A percentile compares a stretch with the other conserved stretches of the same genome.
These are phyloP conservation scores for Acacia acuminata DNA, from an alignment of 306 rosid genomes.

Conservation along the genomic window DNA sequence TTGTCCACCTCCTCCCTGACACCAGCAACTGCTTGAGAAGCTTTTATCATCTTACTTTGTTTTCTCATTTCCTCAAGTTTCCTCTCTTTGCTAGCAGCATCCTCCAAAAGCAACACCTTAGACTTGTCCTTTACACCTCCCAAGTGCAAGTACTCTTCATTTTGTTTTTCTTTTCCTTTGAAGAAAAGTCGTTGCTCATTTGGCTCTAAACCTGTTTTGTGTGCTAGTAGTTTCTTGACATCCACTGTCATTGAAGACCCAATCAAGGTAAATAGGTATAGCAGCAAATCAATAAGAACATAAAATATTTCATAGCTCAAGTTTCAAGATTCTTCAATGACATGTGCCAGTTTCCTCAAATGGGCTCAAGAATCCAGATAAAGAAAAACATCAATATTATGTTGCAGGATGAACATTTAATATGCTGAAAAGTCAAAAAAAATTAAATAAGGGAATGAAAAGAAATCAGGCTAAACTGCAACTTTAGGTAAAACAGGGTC, in stretches of 20 bases:
- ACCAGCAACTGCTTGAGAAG: conserved; percentile 58
- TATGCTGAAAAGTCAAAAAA: neutral
- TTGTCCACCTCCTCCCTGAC: conserved; percentile 75
- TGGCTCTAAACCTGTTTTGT: conserved; percentile 67
- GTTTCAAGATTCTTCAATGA: conserved; percentile 5
- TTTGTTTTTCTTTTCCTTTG: conserved; percentile 69
- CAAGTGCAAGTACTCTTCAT: conserved; percentile 62
- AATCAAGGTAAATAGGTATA: conserved; percentile 17
- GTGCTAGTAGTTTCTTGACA: conserved; percentile 55
- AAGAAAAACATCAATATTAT: conserved; percentile 6
- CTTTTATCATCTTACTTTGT: conserved; percentile 53
- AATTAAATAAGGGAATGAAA: neutral
- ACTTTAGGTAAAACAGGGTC: neutral
- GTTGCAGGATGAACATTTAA: conserved; percentile 6
- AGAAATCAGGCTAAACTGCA: neutral
- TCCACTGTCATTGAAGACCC: conserved; percentile 59
- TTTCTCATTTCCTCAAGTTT: conserved; percentile 51
- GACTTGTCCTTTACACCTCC: conserved; percentile 84
- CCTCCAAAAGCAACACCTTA: conserved; percentile 68
- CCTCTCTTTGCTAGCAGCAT: conserved; percentile 53
- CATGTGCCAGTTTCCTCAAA: conserved; percentile 1
- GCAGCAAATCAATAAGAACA: neutral
- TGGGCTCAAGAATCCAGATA: conserved; percentile 20
- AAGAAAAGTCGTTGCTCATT: conserved; percentile 72
- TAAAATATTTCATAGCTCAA: conserved; percentile 3